Evolutionary conservation across 495 filamentous ascomycete genomes (phyloP).

Genomic region (Penicillium malachiteum): DNA sequence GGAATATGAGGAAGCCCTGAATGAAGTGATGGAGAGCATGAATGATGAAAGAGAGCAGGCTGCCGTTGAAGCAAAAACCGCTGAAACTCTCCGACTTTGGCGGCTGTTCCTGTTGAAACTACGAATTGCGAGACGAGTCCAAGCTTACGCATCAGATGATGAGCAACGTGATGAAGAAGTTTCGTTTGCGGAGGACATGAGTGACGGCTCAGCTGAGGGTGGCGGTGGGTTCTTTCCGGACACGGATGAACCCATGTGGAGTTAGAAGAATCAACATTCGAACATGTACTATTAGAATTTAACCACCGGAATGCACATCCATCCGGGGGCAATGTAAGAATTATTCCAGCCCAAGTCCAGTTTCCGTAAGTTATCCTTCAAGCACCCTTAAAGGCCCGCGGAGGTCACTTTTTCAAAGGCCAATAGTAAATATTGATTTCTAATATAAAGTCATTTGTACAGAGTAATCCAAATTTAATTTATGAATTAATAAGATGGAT

Average conservation of each 20-base stretch:
- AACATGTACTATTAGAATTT: too few relatives aligned
- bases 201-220: conserved; percentile 26
- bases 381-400: too few relatives aligned
- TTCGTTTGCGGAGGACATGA: conserved; percentile 17
- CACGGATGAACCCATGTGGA: conserved; percentile 31
- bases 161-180: conserved; percentile 27
- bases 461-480: too few relatives aligned
- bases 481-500: too few relatives aligned
- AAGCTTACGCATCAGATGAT: conserved; percentile 57
- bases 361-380: too few relatives aligned
- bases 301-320: too few relatives aligned
- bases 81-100: conserved; percentile 69
- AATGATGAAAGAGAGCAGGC: conserved; percentile 57
- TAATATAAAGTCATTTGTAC: too few relatives aligned
- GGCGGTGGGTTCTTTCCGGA: conserved; percentile 48
- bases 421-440: too few relatives aligned
- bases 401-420: too few relatives aligned
- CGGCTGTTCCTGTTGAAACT: conserved; percentile 70
- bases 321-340: too few relatives aligned
- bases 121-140: conserved; percentile 75
- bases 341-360: too few relatives aligned
- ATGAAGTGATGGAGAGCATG: conserved; percentile 63
- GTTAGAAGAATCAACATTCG: too few relatives aligned
- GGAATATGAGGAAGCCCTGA: conserved; percentile 69
- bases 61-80: conserved; percentile 54